Evolutionary conservation across 2,329 filamentous ascomycete species (phyloP).

Genomic region (Fusarium tuaranense): DNA sequence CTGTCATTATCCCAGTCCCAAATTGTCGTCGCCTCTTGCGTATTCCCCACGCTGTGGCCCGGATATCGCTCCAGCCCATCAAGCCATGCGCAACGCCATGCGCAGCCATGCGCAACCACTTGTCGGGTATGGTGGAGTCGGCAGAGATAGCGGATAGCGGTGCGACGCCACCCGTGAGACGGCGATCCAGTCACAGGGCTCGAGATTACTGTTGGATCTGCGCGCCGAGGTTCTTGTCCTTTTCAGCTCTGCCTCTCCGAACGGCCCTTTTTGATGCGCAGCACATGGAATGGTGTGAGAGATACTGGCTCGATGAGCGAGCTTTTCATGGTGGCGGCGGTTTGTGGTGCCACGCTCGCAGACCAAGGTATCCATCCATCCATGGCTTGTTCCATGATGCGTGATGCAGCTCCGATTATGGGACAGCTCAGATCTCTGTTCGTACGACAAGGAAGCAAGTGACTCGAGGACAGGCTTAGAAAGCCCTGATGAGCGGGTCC

Average conservation of each 20-base stretch:
- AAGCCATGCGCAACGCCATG: conserved; percentile 26
- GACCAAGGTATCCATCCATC: conserved; percentile 17
- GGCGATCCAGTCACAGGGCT: conserved; percentile 22
- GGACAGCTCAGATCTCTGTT: conserved; percentile 6
- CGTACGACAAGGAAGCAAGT: conserved; percentile 21
- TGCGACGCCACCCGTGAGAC: conserved; percentile 29
- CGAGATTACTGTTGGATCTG: conserved; percentile 13
- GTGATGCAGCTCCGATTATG: conserved; percentile 8
- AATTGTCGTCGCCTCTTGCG: conserved; percentile 24
- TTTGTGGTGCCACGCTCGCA: conserved; percentile 34
- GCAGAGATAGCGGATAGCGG: conserved; percentile 33
- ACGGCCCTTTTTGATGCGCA: conserved; percentile 1
- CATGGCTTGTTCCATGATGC: conserved; percentile 8
- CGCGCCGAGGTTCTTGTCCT: neutral
- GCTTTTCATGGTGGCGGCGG: conserved; percentile 7
- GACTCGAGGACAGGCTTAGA: conserved; percentile 25
- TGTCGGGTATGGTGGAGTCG: conserved; percentile 40
- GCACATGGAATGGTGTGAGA: conserved; percentile 19
- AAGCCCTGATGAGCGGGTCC: conserved; percentile 4
- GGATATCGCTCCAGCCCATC: conserved; percentile 24
- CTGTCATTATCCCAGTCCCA: conserved; percentile 21
- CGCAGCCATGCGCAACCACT: conserved; percentile 18
- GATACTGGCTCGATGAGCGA: conserved; percentile 20
- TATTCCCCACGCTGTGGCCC: conserved; percentile 27
- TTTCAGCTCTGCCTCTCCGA: neutral